Percentiles rank a stretch among this genome's conserved stretches.
These are phyloP conservation scores for Collybia sordida DNA, from an alignment of 768 basidiomycete genomes.

Conservation along the genomic window DNA sequence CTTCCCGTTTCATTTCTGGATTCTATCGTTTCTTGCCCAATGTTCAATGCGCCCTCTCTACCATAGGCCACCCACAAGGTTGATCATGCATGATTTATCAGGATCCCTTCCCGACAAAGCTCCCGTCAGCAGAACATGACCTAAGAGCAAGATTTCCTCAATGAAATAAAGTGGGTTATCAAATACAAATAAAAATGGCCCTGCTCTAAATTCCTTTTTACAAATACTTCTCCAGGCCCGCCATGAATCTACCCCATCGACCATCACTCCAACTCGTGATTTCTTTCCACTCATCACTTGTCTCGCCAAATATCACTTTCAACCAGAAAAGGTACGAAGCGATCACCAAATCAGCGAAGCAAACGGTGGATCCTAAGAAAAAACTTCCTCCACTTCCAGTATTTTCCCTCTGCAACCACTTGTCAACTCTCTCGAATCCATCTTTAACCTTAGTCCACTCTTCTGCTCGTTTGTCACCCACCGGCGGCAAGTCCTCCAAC, in stretches of 20 bases:
- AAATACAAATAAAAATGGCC: no score
- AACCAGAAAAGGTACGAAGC: not conserved
- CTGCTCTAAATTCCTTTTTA: not conserved
- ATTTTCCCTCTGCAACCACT: not conserved
- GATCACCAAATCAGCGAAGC: constrained; percentile 1
- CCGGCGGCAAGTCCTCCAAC: not conserved
- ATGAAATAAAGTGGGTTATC: no score
- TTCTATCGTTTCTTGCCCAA: no score
- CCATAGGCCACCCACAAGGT: no score
- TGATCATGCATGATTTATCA: no score
- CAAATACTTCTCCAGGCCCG: not conserved
- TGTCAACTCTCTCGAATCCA: not conserved
- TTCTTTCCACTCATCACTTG: not conserved
- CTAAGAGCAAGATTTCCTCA: no score
- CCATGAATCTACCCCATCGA: not conserved
- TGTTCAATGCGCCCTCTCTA: no score
- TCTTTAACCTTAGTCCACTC: not conserved
- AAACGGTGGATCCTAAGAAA: not conserved
- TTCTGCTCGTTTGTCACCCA: not conserved
- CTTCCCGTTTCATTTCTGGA: no score
- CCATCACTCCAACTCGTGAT: not conserved
- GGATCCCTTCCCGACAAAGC: no score
- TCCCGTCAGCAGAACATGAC: no score
- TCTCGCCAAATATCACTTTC: constrained; percentile 3
- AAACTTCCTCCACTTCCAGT: not conserved